These are phyloP conservation scores for Geotrichum candidum DNA, from an alignment of 1,139 yeast species.

Conservation along the genomic window DNA sequence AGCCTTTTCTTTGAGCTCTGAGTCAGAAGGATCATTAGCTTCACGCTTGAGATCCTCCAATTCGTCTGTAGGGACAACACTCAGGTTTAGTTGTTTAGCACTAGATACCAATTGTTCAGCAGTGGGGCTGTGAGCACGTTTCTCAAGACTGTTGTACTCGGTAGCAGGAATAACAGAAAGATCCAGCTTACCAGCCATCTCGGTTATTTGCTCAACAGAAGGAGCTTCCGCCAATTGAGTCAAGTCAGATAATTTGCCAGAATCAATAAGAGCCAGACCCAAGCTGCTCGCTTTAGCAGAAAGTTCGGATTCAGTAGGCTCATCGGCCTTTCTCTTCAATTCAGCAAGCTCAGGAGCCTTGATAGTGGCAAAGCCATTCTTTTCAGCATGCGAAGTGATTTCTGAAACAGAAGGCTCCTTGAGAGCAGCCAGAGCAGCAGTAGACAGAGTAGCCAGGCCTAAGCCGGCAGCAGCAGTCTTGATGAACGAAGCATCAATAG, in stretches of 20 bases:
- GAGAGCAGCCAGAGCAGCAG: slow-evolving; percentile 20
- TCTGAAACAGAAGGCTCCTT: slow-evolving; percentile 22
- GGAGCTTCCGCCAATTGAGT: neutral
- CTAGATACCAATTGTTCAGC: slow-evolving; percentile 10
- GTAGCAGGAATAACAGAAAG: slow-evolving; percentile 22
- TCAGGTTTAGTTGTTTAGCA: slow-evolving; percentile 2
- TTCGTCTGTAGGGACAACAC: slow-evolving; percentile 10
- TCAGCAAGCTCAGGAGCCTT: slow-evolving; percentile 2
- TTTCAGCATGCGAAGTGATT: slow-evolving; percentile 33
- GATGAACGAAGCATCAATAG: slow-evolving; percentile 15
- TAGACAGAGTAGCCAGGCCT: slow-evolving; percentile 25
- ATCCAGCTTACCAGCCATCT: slow-evolving; percentile 6
- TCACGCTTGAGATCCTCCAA: slow-evolving; percentile 20
- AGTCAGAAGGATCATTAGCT: slow-evolving; percentile 25
- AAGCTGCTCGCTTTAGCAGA: slow-evolving; percentile 28
- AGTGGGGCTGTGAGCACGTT: slow-evolving; percentile 10
- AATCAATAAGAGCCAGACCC: slow-evolving; percentile 8
- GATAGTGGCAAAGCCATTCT: slow-evolving; percentile 23
- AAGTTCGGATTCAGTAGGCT: slow-evolving; percentile 13
- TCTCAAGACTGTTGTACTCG: neutral
- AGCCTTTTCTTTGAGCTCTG: slow-evolving; percentile 41
- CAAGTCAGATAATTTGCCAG: slow-evolving; percentile 24
- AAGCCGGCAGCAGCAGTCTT: slow-evolving; percentile 29
- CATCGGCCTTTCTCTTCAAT: slow-evolving; percentile 24
- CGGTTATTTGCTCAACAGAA: slow-evolving; percentile 2